Evolutionary conservation across 2,329 filamentous ascomycete species (phyloP).

Genomic region (Cladosporium colombiae): DNA sequence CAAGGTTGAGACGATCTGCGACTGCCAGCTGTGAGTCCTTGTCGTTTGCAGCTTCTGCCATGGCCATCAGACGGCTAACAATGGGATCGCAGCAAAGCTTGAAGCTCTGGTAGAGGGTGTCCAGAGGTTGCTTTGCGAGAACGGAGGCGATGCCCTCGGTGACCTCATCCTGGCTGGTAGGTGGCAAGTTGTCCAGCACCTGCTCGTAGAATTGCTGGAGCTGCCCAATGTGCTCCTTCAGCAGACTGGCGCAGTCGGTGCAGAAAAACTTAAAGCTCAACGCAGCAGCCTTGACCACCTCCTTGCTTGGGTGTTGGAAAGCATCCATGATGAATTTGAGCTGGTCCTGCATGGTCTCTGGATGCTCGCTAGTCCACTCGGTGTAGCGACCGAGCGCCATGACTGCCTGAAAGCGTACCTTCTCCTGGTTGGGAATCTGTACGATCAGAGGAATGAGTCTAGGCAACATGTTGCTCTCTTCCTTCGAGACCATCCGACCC

Average conservation of each 20-base stretch:
- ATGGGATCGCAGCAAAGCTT: constrained; percentile 94
- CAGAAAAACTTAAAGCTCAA: constrained; percentile 97
- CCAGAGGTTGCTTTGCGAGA: constrained; percentile 78
- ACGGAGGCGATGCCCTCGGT: constrained; percentile 94
- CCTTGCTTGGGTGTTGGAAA: constrained; percentile 83
- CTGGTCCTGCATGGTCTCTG: constrained; percentile 87
- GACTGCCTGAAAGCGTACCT: constrained; percentile 96
- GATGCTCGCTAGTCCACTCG: constrained; percentile 94
- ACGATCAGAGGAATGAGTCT: constrained; percentile 92
- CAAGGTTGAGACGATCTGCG: constrained; percentile 89
- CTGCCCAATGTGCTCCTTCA: constrained; percentile 80
- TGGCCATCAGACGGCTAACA: constrained; percentile 77
- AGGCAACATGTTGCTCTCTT: constrained; percentile 83
- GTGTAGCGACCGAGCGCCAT: constrained; percentile 97
- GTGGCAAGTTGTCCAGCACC: constrained; percentile 81
- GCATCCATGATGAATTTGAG: constrained; percentile 94
- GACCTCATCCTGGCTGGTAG: constrained; percentile 88
- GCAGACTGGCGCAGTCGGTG: constrained; percentile 84
- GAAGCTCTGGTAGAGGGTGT: constrained; percentile 78
- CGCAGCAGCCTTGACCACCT: constrained; percentile 88
- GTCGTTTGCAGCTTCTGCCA: constrained; percentile 81
- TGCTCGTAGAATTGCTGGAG: constrained; percentile 91
- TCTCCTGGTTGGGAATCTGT: constrained; percentile 92
- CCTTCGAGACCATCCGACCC: constrained; percentile 90
- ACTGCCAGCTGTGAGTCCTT: constrained; percentile 82